Conservation (phyloP, 306 rosid species). For the Trifolium fragiferum region DNA sequence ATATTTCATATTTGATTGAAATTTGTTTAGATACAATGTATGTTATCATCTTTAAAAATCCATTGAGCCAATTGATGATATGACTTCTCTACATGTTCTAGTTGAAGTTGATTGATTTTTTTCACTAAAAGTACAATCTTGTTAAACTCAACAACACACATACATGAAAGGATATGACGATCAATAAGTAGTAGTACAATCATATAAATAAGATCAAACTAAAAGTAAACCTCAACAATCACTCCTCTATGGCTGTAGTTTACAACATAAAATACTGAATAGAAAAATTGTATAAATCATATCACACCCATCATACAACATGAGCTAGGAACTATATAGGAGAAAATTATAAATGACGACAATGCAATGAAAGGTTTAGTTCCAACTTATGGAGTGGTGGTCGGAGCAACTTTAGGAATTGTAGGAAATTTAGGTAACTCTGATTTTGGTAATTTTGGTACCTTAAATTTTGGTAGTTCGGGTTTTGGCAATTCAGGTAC, state of each 20-base stretch:
- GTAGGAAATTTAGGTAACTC: neutral
- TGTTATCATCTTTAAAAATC: no score
- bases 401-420: constrained; percentile 13
- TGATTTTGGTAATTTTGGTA: neutral
- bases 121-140: neutral
- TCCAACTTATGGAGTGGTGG: constrained; percentile 18
- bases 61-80: no score
- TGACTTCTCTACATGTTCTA: no score
- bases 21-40: no score
- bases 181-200: neutral
- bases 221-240: constrained; percentile 1
- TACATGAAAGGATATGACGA: neutral
- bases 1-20: no score
- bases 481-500: neutral
- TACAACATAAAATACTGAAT: neutral
- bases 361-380: neutral
- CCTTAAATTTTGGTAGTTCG: neutral
- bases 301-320: neutral
- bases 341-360: neutral
- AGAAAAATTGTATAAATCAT: neutral
- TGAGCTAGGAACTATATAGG: neutral
- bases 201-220: constrained; percentile 7
- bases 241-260: neutral
- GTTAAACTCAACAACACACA: neutral
- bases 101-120: neutral